These are phyloP conservation scores for Taiozyma sp. DNA, from an alignment of 1,139 yeast species.

Conservation along the genomic window DNA sequence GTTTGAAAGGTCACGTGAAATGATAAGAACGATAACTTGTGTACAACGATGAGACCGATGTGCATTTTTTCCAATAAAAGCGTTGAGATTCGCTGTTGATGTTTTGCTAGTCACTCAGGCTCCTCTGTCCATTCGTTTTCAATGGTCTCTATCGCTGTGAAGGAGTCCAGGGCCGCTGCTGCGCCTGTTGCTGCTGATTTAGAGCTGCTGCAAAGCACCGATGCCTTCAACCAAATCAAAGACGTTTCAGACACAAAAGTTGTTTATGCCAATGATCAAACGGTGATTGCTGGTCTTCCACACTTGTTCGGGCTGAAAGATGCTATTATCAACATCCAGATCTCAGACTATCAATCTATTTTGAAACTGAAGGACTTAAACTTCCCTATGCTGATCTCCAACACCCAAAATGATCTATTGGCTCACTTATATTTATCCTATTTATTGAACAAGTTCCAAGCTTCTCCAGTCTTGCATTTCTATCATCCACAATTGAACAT, in stretches of 20 bases:
- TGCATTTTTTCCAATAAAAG: neutral
- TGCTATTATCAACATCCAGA: slow-evolving; percentile 58
- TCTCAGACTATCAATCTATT: slow-evolving; percentile 44
- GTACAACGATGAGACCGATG: neutral
- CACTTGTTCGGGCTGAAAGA: slow-evolving; percentile 42
- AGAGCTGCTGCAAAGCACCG: slow-evolving; percentile 7
- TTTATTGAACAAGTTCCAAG: slow-evolving; percentile 43
- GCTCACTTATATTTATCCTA: slow-evolving; percentile 53
- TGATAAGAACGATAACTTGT: neutral
- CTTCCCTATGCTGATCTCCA: slow-evolving; percentile 61
- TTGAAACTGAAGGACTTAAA: slow-evolving; percentile 56
- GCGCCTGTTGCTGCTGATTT: slow-evolving; percentile 3
- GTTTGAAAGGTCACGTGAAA: neutral
- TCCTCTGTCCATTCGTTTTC: neutral
- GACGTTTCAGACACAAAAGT: slow-evolving; percentile 1
- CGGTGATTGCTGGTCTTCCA: slow-evolving; percentile 60
- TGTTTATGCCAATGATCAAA: slow-evolving; percentile 41
- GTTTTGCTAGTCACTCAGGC: neutral
- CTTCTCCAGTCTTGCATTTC: slow-evolving; percentile 66
- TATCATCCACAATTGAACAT: slow-evolving; percentile 25
- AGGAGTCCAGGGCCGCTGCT: slow-evolving; percentile 5
- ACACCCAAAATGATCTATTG: slow-evolving; percentile 47
- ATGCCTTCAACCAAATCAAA: slow-evolving; percentile 7
- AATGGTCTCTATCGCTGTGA: slow-evolving; percentile 5
- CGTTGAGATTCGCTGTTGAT: neutral